These are phyloP conservation scores for Alternaria angustiovoidea DNA, from an alignment of 2,329 filamentous ascomycete species.

Conservation along the genomic window DNA sequence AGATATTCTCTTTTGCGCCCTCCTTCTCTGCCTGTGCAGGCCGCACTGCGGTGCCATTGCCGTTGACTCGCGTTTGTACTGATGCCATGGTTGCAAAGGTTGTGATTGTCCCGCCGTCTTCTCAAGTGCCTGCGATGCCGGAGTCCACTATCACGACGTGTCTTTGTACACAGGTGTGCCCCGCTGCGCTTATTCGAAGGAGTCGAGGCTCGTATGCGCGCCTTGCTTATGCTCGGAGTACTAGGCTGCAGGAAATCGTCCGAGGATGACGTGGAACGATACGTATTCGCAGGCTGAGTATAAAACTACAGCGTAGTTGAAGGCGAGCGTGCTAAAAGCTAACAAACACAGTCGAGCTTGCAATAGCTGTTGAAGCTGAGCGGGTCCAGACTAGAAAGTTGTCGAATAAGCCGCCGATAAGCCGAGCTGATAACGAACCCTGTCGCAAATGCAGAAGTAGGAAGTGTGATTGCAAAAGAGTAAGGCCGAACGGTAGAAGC, in stretches of 20 bases:
- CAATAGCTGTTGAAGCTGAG: conserved; percentile 16
- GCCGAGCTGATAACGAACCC: conserved; percentile 49
- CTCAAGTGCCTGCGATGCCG: conserved; percentile 1
- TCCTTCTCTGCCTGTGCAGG: conserved; percentile 28
- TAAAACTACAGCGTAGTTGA: not conserved
- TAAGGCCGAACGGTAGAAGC: conserved; percentile 1
- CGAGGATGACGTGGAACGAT: conserved; percentile 5
- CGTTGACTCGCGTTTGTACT: conserved; percentile 38
- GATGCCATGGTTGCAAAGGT: conserved; percentile 33
- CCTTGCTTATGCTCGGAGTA: conserved; percentile 11
- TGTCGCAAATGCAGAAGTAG: conserved; percentile 12
- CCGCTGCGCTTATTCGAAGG: conserved; percentile 16
- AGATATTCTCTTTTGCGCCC: conserved; percentile 61
- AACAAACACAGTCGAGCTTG: conserved; percentile 4
- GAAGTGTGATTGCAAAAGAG: conserved; percentile 4
- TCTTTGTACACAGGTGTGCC: conserved; percentile 8
- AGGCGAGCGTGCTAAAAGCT: conserved; percentile 1
- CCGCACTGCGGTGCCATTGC: conserved; percentile 41
- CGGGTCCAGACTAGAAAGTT: conserved; percentile 35
- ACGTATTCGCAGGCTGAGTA: not conserved
- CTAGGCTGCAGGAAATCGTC: conserved; percentile 13
- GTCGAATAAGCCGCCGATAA: conserved; percentile 41
- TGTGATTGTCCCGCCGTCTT: not conserved
- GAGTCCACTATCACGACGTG: not conserved
- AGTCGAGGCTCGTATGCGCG: conserved; percentile 7